A percentile compares a stretch with the other conserved stretches of the same genome.
Evolutionary conservation across 2,329 filamentous ascomycete genomes (phyloP).

Genomic region (Apiospora saccharicola): DNA sequence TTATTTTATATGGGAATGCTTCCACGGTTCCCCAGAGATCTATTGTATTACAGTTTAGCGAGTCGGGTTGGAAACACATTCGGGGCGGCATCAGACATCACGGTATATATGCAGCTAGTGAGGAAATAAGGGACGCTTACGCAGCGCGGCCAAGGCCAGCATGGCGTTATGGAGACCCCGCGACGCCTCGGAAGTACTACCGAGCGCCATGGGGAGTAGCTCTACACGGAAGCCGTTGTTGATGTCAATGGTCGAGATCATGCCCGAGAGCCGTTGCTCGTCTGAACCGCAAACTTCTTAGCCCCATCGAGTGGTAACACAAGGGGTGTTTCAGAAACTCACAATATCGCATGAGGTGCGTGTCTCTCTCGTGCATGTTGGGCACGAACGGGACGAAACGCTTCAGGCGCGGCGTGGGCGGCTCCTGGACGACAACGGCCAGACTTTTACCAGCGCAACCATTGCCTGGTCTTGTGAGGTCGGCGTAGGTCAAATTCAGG

Average conservation of each 20-base stretch:
- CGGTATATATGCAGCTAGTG: neutral
- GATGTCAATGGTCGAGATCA: constrained; percentile 56
- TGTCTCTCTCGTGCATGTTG: constrained; percentile 40
- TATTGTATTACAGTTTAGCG: constrained; percentile 14
- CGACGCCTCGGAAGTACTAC: constrained; percentile 43
- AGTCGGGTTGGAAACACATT: neutral
- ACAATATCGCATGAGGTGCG: constrained; percentile 43
- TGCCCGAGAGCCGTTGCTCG: constrained; percentile 47
- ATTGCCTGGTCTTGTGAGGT: constrained; percentile 42
- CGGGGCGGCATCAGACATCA: neutral
- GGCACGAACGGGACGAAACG: constrained; percentile 40
- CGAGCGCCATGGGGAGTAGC: constrained; percentile 54
- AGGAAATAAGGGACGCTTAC: constrained; percentile 1
- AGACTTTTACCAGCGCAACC: constrained; percentile 37
- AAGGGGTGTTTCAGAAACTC: constrained; percentile 27
- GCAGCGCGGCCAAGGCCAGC: constrained; percentile 52
- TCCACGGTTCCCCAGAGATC: constrained; percentile 14
- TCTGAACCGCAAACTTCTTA: constrained; percentile 41
- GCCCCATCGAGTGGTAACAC: neutral
- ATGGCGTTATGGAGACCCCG: constrained; percentile 52
- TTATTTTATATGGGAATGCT: constrained; percentile 41
- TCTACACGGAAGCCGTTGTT: constrained; percentile 55
- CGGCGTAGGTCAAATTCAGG: constrained; percentile 48
- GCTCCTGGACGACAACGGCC: constrained; percentile 30
- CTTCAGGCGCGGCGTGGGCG: constrained; percentile 37